Percentiles rank a stretch among this genome's conserved stretches.
These are phyloP conservation scores for Halophytophthora batemanensis DNA, from an alignment of 352 stramenopile species.

Conservation along the genomic window DNA sequence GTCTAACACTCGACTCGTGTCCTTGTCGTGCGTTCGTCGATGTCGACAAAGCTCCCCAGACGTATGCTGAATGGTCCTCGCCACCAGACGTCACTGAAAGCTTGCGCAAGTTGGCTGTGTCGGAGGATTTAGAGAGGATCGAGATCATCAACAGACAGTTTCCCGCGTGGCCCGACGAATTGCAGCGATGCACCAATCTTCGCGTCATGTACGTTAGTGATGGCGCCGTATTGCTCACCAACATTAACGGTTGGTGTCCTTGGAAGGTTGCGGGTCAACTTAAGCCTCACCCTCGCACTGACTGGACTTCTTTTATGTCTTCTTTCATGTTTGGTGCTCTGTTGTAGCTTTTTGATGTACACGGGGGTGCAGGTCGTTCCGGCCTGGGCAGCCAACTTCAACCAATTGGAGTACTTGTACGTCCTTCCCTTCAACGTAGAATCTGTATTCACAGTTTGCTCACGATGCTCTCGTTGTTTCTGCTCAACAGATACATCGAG, in stretches of 20 bases:
- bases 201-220: conserved; percentile 14
- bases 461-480: background rate
- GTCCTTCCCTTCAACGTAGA: background rate
- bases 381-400: conserved; percentile 10
- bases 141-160: conserved; percentile 28
- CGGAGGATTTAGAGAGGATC: conserved; percentile 14
- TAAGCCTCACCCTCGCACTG: too few relatives aligned
- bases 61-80: conserved; percentile 15
- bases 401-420: conserved; percentile 27
- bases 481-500: conserved; percentile 17
- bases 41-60: conserved; percentile 10
- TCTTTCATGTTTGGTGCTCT: background rate
- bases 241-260: too few relatives aligned
- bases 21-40: conserved; percentile 36
- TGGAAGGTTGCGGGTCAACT: too few relatives aligned
- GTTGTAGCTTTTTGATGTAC: conserved; percentile 15
- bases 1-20: conserved; percentile 15
- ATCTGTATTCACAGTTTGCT: background rate
- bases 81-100: conserved; percentile 7
- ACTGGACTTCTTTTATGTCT: too few relatives aligned
- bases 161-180: conserved; percentile 14
- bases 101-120: conserved; percentile 13
- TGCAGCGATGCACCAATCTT: conserved; percentile 14
- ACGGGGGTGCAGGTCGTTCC: conserved; percentile 18
- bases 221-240: too few relatives aligned